Evolutionary conservation across 495 filamentous ascomycete genomes (phyloP).

Genomic region (Talaromyces proteolyticus): DNA sequence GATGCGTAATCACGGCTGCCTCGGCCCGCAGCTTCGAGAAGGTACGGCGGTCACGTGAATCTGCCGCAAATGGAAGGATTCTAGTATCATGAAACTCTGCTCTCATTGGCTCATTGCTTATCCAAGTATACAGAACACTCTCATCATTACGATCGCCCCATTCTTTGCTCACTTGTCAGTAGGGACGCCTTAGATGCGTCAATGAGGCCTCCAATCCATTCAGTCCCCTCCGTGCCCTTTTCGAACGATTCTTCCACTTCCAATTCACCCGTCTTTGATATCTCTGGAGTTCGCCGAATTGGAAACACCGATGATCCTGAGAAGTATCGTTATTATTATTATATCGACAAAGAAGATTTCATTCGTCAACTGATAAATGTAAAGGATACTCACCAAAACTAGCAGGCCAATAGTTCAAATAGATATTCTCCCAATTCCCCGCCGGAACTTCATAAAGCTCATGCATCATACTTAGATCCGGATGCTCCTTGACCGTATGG

Average conservation of each 20-base stretch:
- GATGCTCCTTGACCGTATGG: conserved; percentile 19
- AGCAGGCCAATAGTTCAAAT: conserved; percentile 21
- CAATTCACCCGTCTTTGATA: neutral
- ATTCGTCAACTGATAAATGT: neutral
- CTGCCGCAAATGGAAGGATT: too few relatives aligned
- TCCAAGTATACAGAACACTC: too few relatives aligned
- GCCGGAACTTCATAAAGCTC: conserved; percentile 36
- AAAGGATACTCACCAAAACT: conserved; percentile 15
- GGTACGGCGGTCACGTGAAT: conserved; percentile 1
- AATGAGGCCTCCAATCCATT: neutral
- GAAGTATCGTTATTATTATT: too few relatives aligned
- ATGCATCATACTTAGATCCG: conserved; percentile 41
- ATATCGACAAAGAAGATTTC: neutral
- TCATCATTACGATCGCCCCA: neutral
- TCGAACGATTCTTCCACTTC: too few relatives aligned
- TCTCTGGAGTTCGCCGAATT: neutral
- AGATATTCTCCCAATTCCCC: conserved; percentile 39
- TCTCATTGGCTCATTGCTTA: too few relatives aligned
- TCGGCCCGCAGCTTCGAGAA: too few relatives aligned
- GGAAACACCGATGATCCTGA: neutral
- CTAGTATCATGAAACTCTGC: neutral
- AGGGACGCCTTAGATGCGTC: neutral
- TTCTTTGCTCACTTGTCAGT: neutral
- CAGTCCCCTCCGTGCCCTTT: too few relatives aligned
- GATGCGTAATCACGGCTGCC: too few relatives aligned